phyloP scores from a whole-genome alignment of 768 basidiomycete genomes.

The Auricularia auricula-judae region DNA sequence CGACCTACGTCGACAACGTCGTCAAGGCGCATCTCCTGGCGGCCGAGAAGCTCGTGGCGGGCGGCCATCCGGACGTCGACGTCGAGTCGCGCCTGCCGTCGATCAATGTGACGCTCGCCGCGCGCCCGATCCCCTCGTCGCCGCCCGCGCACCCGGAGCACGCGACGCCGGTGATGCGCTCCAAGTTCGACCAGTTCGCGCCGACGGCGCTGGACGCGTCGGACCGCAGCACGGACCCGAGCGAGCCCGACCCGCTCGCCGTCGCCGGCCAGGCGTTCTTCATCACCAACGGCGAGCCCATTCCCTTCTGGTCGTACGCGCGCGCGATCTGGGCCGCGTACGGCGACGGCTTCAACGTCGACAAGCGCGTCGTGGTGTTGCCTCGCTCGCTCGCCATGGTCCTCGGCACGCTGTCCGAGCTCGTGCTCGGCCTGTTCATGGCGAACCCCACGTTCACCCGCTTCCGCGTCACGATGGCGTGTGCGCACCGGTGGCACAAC shows the following conservation, averaged over 20 bases:
- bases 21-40: slow-evolving; percentile 91
- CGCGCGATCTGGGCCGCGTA: slow-evolving; percentile 68
- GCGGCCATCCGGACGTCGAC: slow-evolving; percentile 35
- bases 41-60: slow-evolving; percentile 61
- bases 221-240: slow-evolving; percentile 26
- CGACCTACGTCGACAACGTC: slow-evolving; percentile 94
- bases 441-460: slow-evolving; percentile 78
- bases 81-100: slow-evolving; percentile 8
- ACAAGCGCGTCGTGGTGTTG: slow-evolving; percentile 39
- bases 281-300: slow-evolving; percentile 94
- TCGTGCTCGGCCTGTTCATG: slow-evolving; percentile 59
- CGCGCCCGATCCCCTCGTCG: slow-evolving; percentile 63
- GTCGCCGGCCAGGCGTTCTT: slow-evolving; percentile 93
- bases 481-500: slow-evolving; percentile 78
- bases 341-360: slow-evolving; percentile 30
- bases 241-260: slow-evolving; percentile 35
- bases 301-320: slow-evolving; percentile 93
- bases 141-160: slow-evolving; percentile 36
- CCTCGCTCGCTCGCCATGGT: slow-evolving; percentile 55
- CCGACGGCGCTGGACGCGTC: slow-evolving; percentile 43
- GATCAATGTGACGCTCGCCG: slow-evolving; percentile 43
- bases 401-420: slow-evolving; percentile 64
- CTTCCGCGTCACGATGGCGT: slow-evolving; percentile 73
- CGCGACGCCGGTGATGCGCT: slow-evolving; percentile 48
- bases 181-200: slow-evolving; percentile 73